Percentiles rank a stretch among this genome's conserved stretches.
These are phyloP conservation scores for Thymus quinquecostatus DNA, from an alignment of 257 asterid species.

Conservation along the genomic window DNA sequence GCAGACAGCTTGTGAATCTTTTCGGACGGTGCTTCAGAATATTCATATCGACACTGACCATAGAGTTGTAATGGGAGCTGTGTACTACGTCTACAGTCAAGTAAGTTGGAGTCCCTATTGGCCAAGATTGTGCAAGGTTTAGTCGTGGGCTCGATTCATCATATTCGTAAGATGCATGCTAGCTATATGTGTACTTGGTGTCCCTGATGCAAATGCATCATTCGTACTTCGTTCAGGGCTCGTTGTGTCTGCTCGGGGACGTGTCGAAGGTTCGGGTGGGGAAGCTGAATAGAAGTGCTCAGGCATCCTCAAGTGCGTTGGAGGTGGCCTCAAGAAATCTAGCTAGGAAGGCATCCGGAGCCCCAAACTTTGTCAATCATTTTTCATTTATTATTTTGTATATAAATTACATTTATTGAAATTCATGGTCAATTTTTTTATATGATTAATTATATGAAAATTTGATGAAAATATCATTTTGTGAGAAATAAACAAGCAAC, in stretches of 20 bases:
- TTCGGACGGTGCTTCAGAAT: constrained; percentile 74
- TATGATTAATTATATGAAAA: no score
- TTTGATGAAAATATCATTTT: no score
- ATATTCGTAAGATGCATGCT: constrained; percentile 46
- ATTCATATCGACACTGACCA: constrained; percentile 86
- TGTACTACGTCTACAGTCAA: constrained; percentile 55
- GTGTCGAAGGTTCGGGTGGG: constrained; percentile 92
- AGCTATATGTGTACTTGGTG: no score
- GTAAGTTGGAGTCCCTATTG: constrained; percentile 35
- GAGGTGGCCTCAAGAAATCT: constrained; percentile 82
- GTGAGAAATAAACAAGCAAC: no score
- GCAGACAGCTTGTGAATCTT: constrained; percentile 87
- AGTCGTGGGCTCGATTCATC: constrained; percentile 96
- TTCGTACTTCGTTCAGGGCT: no score
- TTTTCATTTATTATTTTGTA: no score
- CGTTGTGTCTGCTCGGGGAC: constrained; percentile 34
- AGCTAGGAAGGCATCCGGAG: constrained; percentile 72
- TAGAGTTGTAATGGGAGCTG: constrained; percentile 73
- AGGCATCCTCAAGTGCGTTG: constrained; percentile 76
- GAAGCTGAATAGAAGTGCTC: constrained; percentile 76
- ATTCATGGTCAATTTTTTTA: no score
- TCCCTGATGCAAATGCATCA: no score
- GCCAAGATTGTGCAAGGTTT: constrained; percentile 88
- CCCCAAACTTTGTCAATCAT: no score
- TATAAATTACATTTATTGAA: no score